Conservation (phyloP, 1,284 basidiomycete species). For the Leccinum pallidistipes region DNA sequence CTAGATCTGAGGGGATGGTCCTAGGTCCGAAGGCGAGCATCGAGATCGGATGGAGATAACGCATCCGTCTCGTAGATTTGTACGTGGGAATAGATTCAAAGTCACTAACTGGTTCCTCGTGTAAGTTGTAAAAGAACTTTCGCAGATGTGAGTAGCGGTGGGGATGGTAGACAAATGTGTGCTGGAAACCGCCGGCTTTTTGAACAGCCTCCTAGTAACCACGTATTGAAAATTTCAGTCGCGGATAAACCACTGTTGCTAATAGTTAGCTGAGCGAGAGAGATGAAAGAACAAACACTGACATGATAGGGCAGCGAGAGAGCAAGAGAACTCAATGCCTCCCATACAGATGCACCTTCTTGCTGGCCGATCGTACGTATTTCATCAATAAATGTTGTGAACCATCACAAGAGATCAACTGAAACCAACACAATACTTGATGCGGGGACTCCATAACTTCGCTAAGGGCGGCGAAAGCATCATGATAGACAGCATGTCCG, state of each 20-base stretch:
- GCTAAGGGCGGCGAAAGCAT: slow-evolving; percentile 65
- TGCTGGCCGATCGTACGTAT: slow-evolving; percentile 72
- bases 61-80: slow-evolving; percentile 39
- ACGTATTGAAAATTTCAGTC: slow-evolving; percentile 65
- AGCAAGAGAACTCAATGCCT: slow-evolving; percentile 60
- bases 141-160: slow-evolving; percentile 72
- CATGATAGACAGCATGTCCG: slow-evolving; percentile 67
- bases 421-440: slow-evolving; percentile 48
- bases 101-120: slow-evolving; percentile 9
- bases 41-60: slow-evolving; percentile 62
- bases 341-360: slow-evolving; percentile 67
- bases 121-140: slow-evolving; percentile 57
- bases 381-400: slow-evolving; percentile 48
- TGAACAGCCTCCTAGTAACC: slow-evolving; percentile 59
- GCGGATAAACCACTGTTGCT: slow-evolving; percentile 61
- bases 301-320: slow-evolving; percentile 70
- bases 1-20: slow-evolving; percentile 57
- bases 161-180: slow-evolving; percentile 59
- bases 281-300: slow-evolving; percentile 28
- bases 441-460: slow-evolving; percentile 56
- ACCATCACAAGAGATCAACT: neutral
- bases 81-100: slow-evolving; percentile 44
- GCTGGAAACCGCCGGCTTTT: slow-evolving; percentile 52
- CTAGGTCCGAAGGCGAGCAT: slow-evolving; percentile 50
- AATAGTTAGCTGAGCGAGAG: neutral